phyloP scores from a whole-genome alignment of 169 alveolate species.

The Plasmodium cynomolgi region DNA sequence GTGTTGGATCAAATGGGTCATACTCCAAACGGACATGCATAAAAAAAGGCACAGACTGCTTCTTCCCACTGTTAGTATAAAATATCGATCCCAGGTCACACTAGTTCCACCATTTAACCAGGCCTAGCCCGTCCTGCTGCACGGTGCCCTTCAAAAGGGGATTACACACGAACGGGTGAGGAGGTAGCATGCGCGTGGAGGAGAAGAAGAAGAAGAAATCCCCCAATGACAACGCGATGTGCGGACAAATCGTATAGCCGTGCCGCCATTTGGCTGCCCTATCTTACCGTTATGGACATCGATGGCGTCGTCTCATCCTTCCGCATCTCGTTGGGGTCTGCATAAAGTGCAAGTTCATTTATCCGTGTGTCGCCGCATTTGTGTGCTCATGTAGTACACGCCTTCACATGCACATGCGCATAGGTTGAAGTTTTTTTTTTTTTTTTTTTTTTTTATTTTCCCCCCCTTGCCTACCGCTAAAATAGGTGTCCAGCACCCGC shows the following conservation, averaged over 20 bases:
- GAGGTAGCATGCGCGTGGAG: background rate
- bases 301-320: constrained; percentile 56
- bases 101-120: constrained; percentile 66
- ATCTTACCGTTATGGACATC: constrained; percentile 70
- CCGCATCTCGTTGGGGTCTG: constrained; percentile 55
- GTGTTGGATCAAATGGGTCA: background rate
- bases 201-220: background rate
- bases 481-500: constrained; percentile 54
- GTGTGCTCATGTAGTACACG: background rate
- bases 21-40: background rate
- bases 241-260: background rate
- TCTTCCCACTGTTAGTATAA: background rate
- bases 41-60: constrained; percentile 1
- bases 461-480: constrained; percentile 30
- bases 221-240: background rate
- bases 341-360: background rate
- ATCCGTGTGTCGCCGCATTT: background rate
- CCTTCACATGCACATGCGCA: background rate
- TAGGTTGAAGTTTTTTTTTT: background rate
- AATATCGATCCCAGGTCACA: background rate
- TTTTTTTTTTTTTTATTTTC: background rate
- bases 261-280: background rate
- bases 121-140: constrained; percentile 68
- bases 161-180: background rate
- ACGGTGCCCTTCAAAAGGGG: constrained; percentile 52